These are phyloP conservation scores for Colletotrichum acutatum DNA, from an alignment of 2,329 filamentous ascomycete species.

Conservation along the genomic window DNA sequence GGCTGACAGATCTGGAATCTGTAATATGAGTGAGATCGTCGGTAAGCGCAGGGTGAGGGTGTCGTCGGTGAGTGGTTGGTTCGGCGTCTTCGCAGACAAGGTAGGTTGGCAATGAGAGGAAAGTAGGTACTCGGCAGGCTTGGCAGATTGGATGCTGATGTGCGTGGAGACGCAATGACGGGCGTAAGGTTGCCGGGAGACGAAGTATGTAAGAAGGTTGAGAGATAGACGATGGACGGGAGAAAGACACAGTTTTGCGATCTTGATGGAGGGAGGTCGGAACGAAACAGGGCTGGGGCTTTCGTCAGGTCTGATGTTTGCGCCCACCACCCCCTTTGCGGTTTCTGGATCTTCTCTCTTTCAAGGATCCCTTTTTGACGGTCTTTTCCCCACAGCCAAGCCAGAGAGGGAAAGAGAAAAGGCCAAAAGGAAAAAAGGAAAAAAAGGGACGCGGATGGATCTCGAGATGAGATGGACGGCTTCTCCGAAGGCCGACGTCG, in stretches of 20 bases:
- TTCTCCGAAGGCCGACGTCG: conserved; percentile 33
- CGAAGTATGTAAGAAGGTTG: not conserved
- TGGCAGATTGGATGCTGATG: not conserved
- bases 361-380: not conserved
- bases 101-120: not conserved
- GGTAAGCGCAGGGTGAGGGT: not conserved
- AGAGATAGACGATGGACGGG: not conserved
- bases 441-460: conserved; percentile 16
- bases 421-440: not conserved
- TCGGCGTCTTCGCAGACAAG: not conserved
- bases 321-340: no score
- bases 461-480: conserved; percentile 15
- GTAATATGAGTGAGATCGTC: not conserved
- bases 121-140: not conserved
- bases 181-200: not conserved
- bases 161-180: not conserved
- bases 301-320: not conserved
- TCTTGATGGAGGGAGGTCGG: not conserved
- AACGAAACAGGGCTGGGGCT: conserved; percentile 30
- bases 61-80: conserved; percentile 19
- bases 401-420: not conserved
- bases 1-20: not conserved
- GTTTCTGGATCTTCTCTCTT: not conserved
- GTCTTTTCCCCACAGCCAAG: not conserved
- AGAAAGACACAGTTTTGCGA: conserved; percentile 20